Evolutionary conservation across 73 alveolate genomes (phyloP).

Genomic region (Symbiodinium natans): DNA sequence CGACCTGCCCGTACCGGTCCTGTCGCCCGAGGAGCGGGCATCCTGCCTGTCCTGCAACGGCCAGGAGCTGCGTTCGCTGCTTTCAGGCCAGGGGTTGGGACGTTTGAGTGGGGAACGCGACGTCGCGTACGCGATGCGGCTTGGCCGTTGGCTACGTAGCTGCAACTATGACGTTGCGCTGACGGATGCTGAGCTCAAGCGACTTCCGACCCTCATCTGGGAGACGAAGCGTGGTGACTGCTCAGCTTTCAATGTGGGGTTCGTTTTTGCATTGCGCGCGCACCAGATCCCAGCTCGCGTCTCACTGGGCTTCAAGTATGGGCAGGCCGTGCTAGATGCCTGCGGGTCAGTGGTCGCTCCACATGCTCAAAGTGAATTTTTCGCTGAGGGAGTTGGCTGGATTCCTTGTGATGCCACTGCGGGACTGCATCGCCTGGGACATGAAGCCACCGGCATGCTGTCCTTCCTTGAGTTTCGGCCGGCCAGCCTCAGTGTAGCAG

Average conservation of each 20-base stretch:
- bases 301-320: conserved; percentile 62
- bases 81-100: conserved; percentile 15
- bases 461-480: conserved; percentile 47
- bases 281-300: conserved; percentile 49
- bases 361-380: conserved; percentile 44
- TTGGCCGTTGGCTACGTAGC: conserved; percentile 30
- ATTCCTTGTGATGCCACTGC: conserved; percentile 62
- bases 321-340: conserved; percentile 45
- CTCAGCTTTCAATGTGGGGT: conserved; percentile 47
- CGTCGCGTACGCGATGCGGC: conserved; percentile 38
- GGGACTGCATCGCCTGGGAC: conserved; percentile 57
- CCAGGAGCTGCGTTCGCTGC: neutral
- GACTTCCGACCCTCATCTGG: conserved; percentile 40
- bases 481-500: conserved; percentile 1
- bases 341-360: conserved; percentile 63
- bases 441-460: conserved; percentile 29
- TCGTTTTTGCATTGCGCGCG: conserved; percentile 53
- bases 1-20: conserved; percentile 27
- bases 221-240: conserved; percentile 42
- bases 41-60: conserved; percentile 22
- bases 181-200: conserved; percentile 11
- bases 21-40: neutral
- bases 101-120: conserved; percentile 54
- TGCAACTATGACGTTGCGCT: conserved; percentile 25
- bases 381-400: conserved; percentile 66